Conservation (phyloP, 768 basidiomycete genomes). For the Boletus rubescentipes region DNA sequence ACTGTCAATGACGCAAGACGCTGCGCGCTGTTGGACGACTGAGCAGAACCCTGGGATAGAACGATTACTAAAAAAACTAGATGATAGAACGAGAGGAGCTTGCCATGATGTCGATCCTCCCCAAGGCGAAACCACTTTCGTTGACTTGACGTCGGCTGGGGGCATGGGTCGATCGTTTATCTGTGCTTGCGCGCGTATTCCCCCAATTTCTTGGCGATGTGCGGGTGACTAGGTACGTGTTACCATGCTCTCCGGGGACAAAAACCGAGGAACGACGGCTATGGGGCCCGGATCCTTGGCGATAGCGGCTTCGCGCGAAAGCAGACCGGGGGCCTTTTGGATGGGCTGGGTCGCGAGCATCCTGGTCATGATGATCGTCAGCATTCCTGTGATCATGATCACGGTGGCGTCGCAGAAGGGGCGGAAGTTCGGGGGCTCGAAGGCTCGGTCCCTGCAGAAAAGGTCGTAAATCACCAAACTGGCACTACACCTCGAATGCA, state of each 20-base stretch:
- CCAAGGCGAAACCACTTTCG: slow-evolving; percentile 33
- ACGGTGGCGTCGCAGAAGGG: slow-evolving; percentile 16
- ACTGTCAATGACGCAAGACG: slow-evolving; percentile 25
- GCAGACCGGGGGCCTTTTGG: slow-evolving; percentile 15
- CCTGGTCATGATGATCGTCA: not conserved
- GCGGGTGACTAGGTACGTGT: slow-evolving; percentile 28
- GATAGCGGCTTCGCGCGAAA: slow-evolving; percentile 23
- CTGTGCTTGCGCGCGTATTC: not conserved
- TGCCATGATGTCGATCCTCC: slow-evolving; percentile 52
- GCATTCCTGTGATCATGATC: not conserved
- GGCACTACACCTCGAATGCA: not conserved
- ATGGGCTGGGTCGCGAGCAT: not conserved
- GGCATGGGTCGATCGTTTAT: not conserved
- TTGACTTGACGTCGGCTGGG: slow-evolving; percentile 9
- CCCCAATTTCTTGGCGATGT: not conserved
- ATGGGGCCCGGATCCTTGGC: slow-evolving; percentile 5
- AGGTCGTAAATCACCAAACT: not conserved
- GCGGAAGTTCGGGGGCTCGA: slow-evolving; percentile 9
- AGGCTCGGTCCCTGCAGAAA: not conserved
- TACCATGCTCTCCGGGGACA: slow-evolving; percentile 26
- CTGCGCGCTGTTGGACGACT: not conserved
- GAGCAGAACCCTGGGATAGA: slow-evolving; percentile 6
- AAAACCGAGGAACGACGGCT: slow-evolving; percentile 23
- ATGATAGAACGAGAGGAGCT: slow-evolving; percentile 18
- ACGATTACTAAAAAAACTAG: not conserved